phyloP scores from a whole-genome alignment of 2,329 filamentous ascomycete species.

The Colletotrichum endophyticum region DNA sequence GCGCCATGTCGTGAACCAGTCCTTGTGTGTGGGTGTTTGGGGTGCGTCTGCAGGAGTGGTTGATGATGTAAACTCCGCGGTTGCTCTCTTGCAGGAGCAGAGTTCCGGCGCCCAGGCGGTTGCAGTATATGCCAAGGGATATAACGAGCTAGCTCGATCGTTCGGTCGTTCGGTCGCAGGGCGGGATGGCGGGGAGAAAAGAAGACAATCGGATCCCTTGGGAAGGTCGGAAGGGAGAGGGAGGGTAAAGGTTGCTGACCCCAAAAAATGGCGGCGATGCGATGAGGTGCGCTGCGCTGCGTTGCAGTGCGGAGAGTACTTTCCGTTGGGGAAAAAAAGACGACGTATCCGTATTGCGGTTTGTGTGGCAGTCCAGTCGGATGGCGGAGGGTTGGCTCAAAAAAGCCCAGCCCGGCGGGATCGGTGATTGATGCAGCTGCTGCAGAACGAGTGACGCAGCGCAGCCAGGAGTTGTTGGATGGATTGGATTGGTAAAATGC shows the following conservation, averaged over 20 bases:
- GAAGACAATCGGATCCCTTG: constrained; percentile 5
- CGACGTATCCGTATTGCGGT: not conserved
- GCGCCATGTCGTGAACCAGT: constrained; percentile 16
- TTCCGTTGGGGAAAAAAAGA: constrained; percentile 11
- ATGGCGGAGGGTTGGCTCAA: not conserved
- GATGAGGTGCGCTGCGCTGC: not conserved
- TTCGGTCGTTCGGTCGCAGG: not conserved
- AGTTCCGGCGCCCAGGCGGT: constrained; percentile 17
- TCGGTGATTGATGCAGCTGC: constrained; percentile 11
- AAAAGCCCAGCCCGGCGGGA: not conserved
- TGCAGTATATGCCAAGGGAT: not conserved
- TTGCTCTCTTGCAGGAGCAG: not conserved
- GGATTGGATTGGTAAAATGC: not conserved
- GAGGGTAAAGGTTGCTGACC: not conserved
- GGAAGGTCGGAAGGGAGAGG: not conserved
- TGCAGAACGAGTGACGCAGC: constrained; percentile 18
- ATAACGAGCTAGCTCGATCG: not conserved
- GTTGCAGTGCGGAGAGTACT: not conserved
- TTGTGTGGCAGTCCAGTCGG: not conserved
- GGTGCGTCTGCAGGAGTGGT: not conserved
- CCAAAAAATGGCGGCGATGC: not conserved
- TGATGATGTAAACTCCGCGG: constrained; percentile 9
- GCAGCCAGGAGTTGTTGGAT: not conserved
- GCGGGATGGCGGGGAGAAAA: not conserved
- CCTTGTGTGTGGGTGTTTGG: not conserved